These are phyloP conservation scores for Hamigera avellanea DNA, from an alignment of 495 filamentous ascomycete genomes.

Conservation along the genomic window DNA sequence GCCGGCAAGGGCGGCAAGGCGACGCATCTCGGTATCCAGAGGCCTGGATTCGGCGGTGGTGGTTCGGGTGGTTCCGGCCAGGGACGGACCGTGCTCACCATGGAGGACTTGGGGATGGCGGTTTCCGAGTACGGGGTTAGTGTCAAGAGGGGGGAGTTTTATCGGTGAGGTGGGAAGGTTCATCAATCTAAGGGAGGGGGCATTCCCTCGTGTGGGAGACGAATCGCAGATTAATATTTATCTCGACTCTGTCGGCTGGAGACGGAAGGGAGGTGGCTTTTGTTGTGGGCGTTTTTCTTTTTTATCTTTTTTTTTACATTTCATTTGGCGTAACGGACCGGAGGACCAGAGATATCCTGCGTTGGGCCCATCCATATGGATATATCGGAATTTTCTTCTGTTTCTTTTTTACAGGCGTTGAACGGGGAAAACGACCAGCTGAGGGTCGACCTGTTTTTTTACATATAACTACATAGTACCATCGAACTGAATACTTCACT, in stretches of 20 bases:
- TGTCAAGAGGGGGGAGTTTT: conserved; percentile 94
- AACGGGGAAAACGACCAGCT: no score
- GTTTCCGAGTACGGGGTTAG: conserved; percentile 96
- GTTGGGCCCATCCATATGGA: conserved; percentile 11
- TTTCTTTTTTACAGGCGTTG: conserved; percentile 3
- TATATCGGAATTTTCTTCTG: conserved; percentile 10
- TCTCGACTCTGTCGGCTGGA: no score
- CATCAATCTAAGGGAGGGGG: no score
- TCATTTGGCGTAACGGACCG: conserved; percentile 10
- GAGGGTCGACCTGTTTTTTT: no score
- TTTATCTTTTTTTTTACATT: not conserved
- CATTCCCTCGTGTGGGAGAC: no score
- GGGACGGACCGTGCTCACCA: conserved; percentile 89
- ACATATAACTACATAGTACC: no score
- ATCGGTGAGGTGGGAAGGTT: conserved; percentile 45
- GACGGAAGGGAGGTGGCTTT: no score
- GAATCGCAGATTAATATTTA: no score
- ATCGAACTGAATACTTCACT: conserved; percentile 1
- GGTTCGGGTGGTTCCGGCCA: conserved; percentile 76
- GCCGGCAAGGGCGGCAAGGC: conserved; percentile 51
- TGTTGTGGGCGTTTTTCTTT: no score
- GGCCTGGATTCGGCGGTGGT: conserved; percentile 86
- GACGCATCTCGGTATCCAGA: conserved; percentile 73
- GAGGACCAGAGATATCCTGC: conserved; percentile 16
- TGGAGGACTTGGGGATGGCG: conserved; percentile 98